Conservation (phyloP, 768 basidiomycete species). For the Cantharellus cinnabarinus region DNA sequence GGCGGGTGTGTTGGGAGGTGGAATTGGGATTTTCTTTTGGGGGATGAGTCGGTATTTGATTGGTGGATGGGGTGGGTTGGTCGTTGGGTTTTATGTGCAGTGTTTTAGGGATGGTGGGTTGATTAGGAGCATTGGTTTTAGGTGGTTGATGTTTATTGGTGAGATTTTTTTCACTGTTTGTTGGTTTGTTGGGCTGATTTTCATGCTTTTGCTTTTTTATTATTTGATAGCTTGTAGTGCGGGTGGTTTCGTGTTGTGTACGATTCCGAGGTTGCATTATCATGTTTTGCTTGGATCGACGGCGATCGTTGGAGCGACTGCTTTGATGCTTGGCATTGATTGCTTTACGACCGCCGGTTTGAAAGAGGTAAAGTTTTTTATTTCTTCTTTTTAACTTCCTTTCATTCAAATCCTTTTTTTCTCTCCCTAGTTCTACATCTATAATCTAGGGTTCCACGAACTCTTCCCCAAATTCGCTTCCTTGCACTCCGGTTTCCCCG, state of each 20-base stretch:
- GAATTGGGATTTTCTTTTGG: constrained; percentile 80
- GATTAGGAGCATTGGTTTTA: constrained; percentile 50
- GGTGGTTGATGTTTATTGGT: constrained; percentile 87
- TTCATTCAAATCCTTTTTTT: not conserved
- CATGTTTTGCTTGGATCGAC: constrained; percentile 73
- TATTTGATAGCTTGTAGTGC: constrained; percentile 37
- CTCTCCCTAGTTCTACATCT: constrained; percentile 62
- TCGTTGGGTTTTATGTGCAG: constrained; percentile 72
- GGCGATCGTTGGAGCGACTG: constrained; percentile 73
- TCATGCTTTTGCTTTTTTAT: constrained; percentile 3
- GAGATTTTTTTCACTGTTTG: constrained; percentile 10
- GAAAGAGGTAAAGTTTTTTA: constrained; percentile 49
- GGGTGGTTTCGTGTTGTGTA: constrained; percentile 62
- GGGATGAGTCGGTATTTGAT: constrained; percentile 66
- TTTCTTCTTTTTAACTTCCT: not conserved
- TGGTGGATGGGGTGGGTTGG: constrained; percentile 61
- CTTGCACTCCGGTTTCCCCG: constrained; percentile 54
- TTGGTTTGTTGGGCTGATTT: constrained; percentile 4
- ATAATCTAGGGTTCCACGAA: constrained; percentile 72
- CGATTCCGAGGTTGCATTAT: constrained; percentile 73
- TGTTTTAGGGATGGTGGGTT: constrained; percentile 68
- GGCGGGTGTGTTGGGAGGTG: constrained; percentile 70
- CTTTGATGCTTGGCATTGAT: constrained; percentile 83
- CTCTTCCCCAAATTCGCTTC: constrained; percentile 60
- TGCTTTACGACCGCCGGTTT: constrained; percentile 81